A percentile compares a stretch with the other conserved stretches of the same genome.
Evolutionary conservation across 257 asterid genomes (phyloP).

Genomic region (Cynanchum wilfordii): DNA sequence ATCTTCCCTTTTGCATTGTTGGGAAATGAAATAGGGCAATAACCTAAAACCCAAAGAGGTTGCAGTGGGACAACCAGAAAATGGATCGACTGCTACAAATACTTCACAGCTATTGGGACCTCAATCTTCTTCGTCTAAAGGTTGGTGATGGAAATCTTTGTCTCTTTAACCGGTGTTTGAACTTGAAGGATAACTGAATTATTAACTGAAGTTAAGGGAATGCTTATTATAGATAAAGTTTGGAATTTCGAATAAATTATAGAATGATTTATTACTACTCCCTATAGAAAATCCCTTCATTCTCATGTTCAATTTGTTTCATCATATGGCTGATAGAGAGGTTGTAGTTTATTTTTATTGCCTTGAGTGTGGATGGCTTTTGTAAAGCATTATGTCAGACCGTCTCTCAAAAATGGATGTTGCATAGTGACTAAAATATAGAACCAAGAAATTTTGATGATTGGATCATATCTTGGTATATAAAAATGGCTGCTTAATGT

Average conservation of each 20-base stretch:
- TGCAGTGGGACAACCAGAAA: conserved; percentile 32
- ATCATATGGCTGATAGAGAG: not conserved
- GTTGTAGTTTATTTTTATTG: not conserved
- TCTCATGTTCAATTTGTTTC: no score
- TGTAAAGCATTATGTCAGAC: no score
- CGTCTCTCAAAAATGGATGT: not conserved
- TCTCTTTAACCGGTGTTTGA: not conserved
- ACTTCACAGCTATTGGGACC: conserved; percentile 33
- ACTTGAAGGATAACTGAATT: not conserved
- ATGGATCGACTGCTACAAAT: conserved; percentile 39
- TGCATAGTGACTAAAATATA: not conserved
- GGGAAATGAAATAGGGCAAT: conserved; percentile 46
- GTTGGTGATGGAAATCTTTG: conserved; percentile 15
- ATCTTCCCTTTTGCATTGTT: not conserved
- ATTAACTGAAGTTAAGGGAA: not conserved
- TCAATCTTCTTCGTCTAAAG: conserved; percentile 29
- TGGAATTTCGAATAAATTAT: not conserved
- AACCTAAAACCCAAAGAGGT: conserved; percentile 40
- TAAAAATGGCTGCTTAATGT: not conserved
- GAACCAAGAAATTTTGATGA: not conserved
- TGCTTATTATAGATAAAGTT: not conserved
- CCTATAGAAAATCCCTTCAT: not conserved
- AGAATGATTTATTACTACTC: not conserved
- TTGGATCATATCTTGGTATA: not conserved
- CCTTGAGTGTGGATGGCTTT: not conserved